phyloP scores from a whole-genome alignment of 1,139 yeast genomes.

The Spencermartinsiella ligniputridi region DNA sequence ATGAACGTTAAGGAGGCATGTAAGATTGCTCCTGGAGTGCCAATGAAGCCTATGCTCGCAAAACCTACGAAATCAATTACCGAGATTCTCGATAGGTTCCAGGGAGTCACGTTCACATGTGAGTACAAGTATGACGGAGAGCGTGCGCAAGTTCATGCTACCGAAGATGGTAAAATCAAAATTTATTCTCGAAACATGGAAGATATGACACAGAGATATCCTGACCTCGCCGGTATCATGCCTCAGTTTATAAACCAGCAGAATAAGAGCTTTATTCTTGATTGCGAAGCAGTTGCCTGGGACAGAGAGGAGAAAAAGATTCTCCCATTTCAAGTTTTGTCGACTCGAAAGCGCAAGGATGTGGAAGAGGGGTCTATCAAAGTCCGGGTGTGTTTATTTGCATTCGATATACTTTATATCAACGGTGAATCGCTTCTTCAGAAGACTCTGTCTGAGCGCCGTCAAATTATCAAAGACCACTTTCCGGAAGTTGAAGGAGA shows the following conservation, averaged over 20 bases:
- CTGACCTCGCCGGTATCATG: conserved; percentile 73
- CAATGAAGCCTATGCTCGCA: conserved; percentile 96
- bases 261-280: conserved; percentile 60
- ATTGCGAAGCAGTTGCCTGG: conserved; percentile 99
- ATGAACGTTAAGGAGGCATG: conserved; percentile 61
- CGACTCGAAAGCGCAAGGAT: conserved; percentile 91
- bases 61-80: conserved; percentile 92
- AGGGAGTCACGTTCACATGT: conserved; percentile 81
- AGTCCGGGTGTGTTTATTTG: conserved; percentile 87
- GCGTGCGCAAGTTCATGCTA: conserved; percentile 87
- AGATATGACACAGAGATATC: conserved; percentile 94
- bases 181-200: conserved; percentile 94
- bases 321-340: conserved; percentile 85
- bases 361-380: conserved; percentile 83
- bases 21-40: conserved; percentile 84
- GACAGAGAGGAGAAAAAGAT: conserved; percentile 70
- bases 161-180: conserved; percentile 60
- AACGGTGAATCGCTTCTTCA: conserved; percentile 70
- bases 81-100: conserved; percentile 85
- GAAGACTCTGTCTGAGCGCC: conserved; percentile 64
- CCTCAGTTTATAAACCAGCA: conserved; percentile 50
- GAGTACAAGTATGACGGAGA: conserved; percentile 98
- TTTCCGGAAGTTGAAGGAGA: conserved; percentile 67
- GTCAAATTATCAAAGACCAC: conserved; percentile 53
- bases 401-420: conserved; percentile 75